These are phyloP conservation scores for Helotiales sp. DNA, from an alignment of 2,329 filamentous ascomycete genomes.

Conservation along the genomic window DNA sequence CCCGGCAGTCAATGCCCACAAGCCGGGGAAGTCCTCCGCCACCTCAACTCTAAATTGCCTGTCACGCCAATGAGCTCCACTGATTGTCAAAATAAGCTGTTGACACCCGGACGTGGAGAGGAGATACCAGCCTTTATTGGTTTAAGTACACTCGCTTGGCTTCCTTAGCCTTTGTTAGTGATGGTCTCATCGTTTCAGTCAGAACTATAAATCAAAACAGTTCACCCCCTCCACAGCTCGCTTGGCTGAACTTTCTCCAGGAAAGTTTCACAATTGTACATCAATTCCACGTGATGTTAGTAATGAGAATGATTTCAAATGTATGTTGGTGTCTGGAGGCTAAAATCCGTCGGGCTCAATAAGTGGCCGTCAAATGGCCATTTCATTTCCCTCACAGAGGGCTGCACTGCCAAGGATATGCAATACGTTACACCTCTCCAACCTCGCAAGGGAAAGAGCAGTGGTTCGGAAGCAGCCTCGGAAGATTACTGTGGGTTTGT, in stretches of 20 bases:
- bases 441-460: too few relatives aligned
- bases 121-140: neutral
- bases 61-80: neutral
- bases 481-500: too few relatives aligned
- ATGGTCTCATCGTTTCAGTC: neutral
- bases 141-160: neutral
- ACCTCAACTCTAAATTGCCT: neutral
- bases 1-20: neutral
- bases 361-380: too few relatives aligned
- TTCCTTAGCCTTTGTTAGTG: neutral
- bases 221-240: neutral
- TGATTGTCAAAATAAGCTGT: conserved; percentile 2
- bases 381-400: too few relatives aligned
- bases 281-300: neutral
- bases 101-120: too few relatives aligned
- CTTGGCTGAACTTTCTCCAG: conserved; percentile 6
- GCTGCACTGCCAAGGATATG: too few relatives aligned
- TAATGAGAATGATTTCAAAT: neutral
- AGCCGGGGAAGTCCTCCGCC: neutral
- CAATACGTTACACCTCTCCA: too few relatives aligned
- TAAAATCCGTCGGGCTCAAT: too few relatives aligned
- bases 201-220: conserved; percentile 3
- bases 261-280: neutral
- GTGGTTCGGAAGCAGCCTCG: too few relatives aligned
- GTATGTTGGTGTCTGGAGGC: neutral